Base-by-base conservation (phyloP, 805 yeast species). In the Sugiyamaella smithiae region DNA sequence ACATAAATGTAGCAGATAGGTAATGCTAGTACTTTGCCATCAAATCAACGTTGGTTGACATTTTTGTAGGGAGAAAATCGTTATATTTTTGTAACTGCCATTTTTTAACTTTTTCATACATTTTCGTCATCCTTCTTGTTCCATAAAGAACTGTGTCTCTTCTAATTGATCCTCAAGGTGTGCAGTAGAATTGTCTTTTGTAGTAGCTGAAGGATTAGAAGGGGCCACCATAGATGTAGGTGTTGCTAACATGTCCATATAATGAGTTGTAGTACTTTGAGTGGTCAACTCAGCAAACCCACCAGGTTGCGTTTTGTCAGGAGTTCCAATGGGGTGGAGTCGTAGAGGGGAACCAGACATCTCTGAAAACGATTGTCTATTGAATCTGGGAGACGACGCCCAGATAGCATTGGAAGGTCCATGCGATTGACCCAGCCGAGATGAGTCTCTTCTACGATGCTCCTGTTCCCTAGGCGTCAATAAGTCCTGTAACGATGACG, bases 401-500 rank as follows among this genome's bases (percentile, higher is more conserved):
- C 57, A 53, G 16, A 53, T 36, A n/a, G 51, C 55, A 7, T 24
- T 40, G 5, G 43, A 25, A 4, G 6, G 16, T 4, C 38, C 38
- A 12, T 35, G 55, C 49, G 32, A 22, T 14, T 24, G 44, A 19
- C 48, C 24, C 14, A 12, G 49, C 17, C 28, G 28, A 9, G 46
- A 29, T 4, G 45, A n/a, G 14, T 26, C 37, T 6, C 29, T 11
- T 16, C 9, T 28, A 31, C 47, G 29, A 12, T 20, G 41, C 12
- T 32, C 24, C 6, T 33, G 47, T 62, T 89, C 96, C 56, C 80
- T 85, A 0, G 95, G 95, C 0, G 95, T 87, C 43, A 90, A 68
- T 43, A 88, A 69, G 55, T 88, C 96, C n/a, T 83, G 78, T 32
- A 89, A 68, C 24, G 90, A 79, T 4, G 84, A 81, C 1, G 97